Evolutionary conservation across 345 rosid species (phyloP).

Genomic region (Pugionium dolabratum): DNA sequence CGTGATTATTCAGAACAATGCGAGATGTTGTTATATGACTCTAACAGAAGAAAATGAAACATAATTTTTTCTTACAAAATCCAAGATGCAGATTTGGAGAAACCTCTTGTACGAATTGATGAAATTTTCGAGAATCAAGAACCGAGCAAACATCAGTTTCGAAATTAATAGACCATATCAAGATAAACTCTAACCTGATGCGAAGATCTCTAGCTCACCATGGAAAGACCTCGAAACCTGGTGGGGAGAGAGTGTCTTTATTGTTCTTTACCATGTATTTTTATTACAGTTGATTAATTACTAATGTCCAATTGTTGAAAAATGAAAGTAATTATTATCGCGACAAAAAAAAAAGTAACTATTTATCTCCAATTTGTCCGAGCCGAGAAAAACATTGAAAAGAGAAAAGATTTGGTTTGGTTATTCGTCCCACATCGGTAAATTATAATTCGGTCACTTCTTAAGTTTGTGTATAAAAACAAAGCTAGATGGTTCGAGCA

Average conservation of each 20-base stretch:
- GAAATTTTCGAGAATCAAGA: conserved; percentile 7
- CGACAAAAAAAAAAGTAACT: neutral
- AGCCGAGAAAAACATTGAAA: neutral
- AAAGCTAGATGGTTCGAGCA: rapidly evolving
- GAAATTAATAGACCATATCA: neutral
- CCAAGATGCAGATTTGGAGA: conserved; percentile 38
- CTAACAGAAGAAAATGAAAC: neutral
- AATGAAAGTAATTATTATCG: neutral
- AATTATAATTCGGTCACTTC: neutral
- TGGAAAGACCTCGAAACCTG: conserved; percentile 18
- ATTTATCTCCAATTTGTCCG: conserved; percentile 1
- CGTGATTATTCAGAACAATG: neutral
- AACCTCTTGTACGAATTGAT: conserved; percentile 20
- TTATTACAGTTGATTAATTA: neutral
- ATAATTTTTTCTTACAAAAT: conserved; percentile 9
- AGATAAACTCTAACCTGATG: conserved; percentile 21
- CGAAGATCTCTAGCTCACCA: conserved; percentile 40
- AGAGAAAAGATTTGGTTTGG: neutral
- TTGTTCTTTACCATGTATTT: neutral
- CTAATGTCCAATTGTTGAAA: neutral
- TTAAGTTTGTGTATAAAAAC: neutral
- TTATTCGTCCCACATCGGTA: conserved; percentile 35
- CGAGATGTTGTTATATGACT: neutral
- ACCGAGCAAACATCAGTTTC: conserved; percentile 5
- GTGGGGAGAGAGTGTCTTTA: conserved; percentile 17